A percentile compares a stretch with the other conserved stretches of the same genome.
Evolutionary conservation across 257 asterid genomes (phyloP).

Genomic region (Cynanchum wilfordii): DNA sequence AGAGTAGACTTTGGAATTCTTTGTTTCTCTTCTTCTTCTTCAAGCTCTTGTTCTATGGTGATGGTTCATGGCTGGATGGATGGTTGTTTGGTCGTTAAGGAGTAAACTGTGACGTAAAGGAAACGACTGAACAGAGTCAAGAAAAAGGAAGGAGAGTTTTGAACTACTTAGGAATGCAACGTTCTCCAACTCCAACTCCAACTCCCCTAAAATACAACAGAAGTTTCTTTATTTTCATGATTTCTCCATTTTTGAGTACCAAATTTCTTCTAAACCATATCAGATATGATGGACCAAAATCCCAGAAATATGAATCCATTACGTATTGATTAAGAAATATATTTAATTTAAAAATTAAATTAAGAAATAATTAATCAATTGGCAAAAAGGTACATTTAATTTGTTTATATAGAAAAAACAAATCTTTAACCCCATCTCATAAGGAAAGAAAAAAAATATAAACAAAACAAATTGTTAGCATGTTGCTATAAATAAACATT

Average conservation of each 20-base stretch:
- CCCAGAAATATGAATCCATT: too few species aligned
- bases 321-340: too few species aligned
- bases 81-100: neutral
- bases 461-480: neutral
- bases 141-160: neutral
- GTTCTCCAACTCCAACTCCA: neutral
- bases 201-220: neutral
- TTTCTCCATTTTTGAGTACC: too few species aligned
- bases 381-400: too few species aligned
- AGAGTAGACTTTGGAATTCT: slow-evolving; percentile 25
- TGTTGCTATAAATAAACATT: neutral
- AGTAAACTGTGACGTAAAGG: slow-evolving; percentile 37
- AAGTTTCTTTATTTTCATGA: too few species aligned
- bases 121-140: slow-evolving; percentile 19
- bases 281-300: too few species aligned
- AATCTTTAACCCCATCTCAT: too few species aligned
- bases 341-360: too few species aligned
- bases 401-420: too few species aligned
- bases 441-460: too few species aligned
- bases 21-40: neutral
- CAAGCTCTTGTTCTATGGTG: neutral
- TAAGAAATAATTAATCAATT: too few species aligned
- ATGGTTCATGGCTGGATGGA: neutral
- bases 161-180: slow-evolving; percentile 28
- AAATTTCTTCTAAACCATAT: too few species aligned